A percentile compares a stretch with the other conserved stretches of the same genome.
Conservation (phyloP, 176 grass and related monocot genomes). For the Juncus effusus region DNA sequence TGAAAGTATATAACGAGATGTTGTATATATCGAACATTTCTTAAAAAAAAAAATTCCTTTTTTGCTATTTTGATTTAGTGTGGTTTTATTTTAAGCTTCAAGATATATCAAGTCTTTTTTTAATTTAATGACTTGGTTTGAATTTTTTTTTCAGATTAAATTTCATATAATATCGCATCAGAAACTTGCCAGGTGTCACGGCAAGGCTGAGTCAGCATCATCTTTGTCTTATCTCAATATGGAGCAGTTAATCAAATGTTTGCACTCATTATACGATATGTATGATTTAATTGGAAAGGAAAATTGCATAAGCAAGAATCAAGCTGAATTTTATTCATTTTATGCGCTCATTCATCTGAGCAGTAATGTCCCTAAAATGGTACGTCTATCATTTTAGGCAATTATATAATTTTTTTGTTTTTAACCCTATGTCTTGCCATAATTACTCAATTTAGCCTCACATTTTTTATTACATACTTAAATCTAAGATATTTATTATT, state of each 20-base stretch:
- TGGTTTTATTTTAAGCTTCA: too few species aligned
- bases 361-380: slow-evolving; percentile 67
- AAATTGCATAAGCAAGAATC: slow-evolving; percentile 36
- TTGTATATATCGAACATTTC: too few species aligned
- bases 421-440: too few species aligned
- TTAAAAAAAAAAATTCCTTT: too few species aligned
- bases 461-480: slow-evolving; percentile 10
- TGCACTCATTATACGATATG: slow-evolving; percentile 70
- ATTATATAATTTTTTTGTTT: too few species aligned
- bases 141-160: slow-evolving; percentile 49
- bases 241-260: slow-evolving; percentile 89
- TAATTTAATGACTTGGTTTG: slow-evolving; percentile 8
- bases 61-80: too few species aligned
- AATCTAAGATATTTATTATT: slow-evolving; percentile 18
- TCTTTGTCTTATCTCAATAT: slow-evolving; percentile 64
- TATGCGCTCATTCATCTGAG: slow-evolving; percentile 87
- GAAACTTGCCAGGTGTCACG: slow-evolving; percentile 45
- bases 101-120: neutral
- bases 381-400: slow-evolving; percentile 24
- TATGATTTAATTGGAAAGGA: slow-evolving; percentile 43
- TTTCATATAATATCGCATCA: slow-evolving; percentile 84
- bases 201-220: slow-evolving; percentile 58
- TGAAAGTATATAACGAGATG: too few species aligned
- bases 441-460: slow-evolving; percentile 7
- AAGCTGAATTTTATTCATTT: slow-evolving; percentile 76